These are phyloP conservation scores for Ploettnerulaceae sp. DNA, from an alignment of 2,329 filamentous ascomycete species.

Conservation along the genomic window DNA sequence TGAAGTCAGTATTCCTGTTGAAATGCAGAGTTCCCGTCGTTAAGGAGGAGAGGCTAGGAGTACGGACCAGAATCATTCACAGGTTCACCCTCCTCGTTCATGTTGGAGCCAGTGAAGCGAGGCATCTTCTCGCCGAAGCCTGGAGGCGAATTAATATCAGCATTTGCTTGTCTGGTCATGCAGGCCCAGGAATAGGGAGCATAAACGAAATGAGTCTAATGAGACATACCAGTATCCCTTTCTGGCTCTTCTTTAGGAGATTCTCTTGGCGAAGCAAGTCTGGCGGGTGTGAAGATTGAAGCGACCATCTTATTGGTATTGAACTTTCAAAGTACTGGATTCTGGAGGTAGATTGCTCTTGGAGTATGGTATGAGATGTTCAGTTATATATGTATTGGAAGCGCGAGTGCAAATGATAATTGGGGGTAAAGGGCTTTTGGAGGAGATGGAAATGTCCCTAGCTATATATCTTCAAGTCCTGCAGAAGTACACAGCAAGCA, in stretches of 20 bases:
- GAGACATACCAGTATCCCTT: slow-evolving; percentile 7
- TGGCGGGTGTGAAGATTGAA: slow-evolving; percentile 1
- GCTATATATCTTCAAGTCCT: no score
- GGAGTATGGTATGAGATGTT: neutral
- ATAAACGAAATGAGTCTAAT: neutral
- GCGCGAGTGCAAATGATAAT: neutral
- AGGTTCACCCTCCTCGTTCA: slow-evolving; percentile 1
- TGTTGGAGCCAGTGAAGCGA: slow-evolving; percentile 8
- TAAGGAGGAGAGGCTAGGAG: neutral
- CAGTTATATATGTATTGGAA: neutral
- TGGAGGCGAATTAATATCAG: slow-evolving; percentile 1
- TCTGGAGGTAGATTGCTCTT: neutral
- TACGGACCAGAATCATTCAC: slow-evolving; percentile 10
- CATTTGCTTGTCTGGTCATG: neutral
- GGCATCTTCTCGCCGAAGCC: slow-evolving; percentile 9
- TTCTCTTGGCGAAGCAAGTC: slow-evolving; percentile 2
- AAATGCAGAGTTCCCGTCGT: neutral
- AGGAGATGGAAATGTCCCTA: no score
- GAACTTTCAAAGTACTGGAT: neutral
- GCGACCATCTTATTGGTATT: slow-evolving; percentile 2
- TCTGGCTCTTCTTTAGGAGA: neutral
- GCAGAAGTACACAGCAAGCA: no score
- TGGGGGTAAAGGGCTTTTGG: neutral
- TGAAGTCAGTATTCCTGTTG: neutral
- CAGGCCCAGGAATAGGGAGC: neutral